These are phyloP conservation scores for Aspergillus japonicus DNA, from an alignment of 2,329 filamentous ascomycete species.

Conservation along the genomic window DNA sequence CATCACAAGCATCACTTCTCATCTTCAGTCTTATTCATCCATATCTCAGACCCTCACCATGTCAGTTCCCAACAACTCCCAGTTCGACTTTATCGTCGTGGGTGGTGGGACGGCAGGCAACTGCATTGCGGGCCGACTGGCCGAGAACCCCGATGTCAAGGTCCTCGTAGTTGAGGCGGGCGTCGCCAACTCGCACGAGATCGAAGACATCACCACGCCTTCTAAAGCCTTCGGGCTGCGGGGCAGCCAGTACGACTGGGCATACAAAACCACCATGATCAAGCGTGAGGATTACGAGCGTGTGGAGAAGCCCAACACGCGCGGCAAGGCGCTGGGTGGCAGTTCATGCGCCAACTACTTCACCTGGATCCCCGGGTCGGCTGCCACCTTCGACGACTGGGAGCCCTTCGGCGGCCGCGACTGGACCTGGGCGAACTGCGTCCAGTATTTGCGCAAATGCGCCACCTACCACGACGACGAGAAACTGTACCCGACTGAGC, in stretches of 20 bases:
- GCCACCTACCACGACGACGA: slow-evolving; percentile 59
- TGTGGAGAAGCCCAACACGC: slow-evolving; percentile 63
- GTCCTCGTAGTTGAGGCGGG: slow-evolving; percentile 41
- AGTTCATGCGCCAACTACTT: slow-evolving; percentile 62
- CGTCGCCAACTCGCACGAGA: slow-evolving; percentile 47
- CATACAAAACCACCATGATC: slow-evolving; percentile 62
- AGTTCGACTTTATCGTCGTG: slow-evolving; percentile 33
- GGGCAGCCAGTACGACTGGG: slow-evolving; percentile 60
- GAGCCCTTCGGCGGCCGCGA: slow-evolving; percentile 46
- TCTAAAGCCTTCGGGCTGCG: slow-evolving; percentile 57
- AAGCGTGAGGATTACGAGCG: slow-evolving; percentile 56
- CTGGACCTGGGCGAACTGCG: slow-evolving; percentile 57
- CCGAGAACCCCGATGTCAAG: slow-evolving; percentile 49
- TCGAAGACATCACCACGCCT: slow-evolving; percentile 58
- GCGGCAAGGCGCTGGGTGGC: slow-evolving; percentile 60
- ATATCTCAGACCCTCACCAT: slow-evolving; percentile 5
- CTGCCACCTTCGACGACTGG: slow-evolving; percentile 56
- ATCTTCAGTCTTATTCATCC: background rate
- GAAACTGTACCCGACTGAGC: slow-evolving; percentile 46
- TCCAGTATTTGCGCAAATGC: slow-evolving; percentile 56
- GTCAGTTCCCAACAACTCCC: slow-evolving; percentile 13
- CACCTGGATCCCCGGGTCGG: slow-evolving; percentile 61
- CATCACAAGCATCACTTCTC: background rate
- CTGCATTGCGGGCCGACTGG: slow-evolving; percentile 51
- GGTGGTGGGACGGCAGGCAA: slow-evolving; percentile 40